Evolutionary conservation across 2,329 filamentous ascomycete species (phyloP).

Genomic region (Cordyceps tenuipes): DNA sequence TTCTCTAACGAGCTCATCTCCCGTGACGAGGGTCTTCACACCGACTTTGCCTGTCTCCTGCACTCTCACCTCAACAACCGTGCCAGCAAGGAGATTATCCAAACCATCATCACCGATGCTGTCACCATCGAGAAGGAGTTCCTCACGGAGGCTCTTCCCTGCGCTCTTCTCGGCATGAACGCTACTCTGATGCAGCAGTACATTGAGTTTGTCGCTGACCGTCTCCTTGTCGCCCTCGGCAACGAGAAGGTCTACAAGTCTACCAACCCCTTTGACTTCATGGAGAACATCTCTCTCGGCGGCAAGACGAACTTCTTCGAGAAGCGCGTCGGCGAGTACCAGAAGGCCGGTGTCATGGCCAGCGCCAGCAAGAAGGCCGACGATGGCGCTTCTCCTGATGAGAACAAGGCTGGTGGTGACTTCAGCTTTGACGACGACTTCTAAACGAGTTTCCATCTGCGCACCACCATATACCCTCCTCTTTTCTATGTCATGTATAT

Average conservation of each 20-base stretch:
- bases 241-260: constrained; percentile 91
- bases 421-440: constrained; percentile 97
- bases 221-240: constrained; percentile 83
- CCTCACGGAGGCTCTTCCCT: constrained; percentile 88
- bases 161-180: constrained; percentile 95
- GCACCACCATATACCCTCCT: constrained; percentile 15
- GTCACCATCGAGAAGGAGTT: constrained; percentile 97
- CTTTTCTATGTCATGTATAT: constrained; percentile 13
- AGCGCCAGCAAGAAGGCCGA: constrained; percentile 69
- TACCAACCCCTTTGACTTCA: constrained; percentile 98
- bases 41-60: constrained; percentile 94
- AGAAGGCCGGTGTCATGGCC: constrained; percentile 98
- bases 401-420: constrained; percentile 60
- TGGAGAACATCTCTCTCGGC: constrained; percentile 98
- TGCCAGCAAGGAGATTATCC: constrained; percentile 70
- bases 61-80: constrained; percentile 97
- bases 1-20: constrained; percentile 99
- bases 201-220: constrained; percentile 98
- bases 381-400: constrained; percentile 34
- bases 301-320: constrained; percentile 99
- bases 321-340: constrained; percentile 99
- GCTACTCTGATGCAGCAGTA: constrained; percentile 96
- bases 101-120: constrained; percentile 88
- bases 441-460: constrained; percentile 40
- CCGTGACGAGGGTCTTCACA: constrained; percentile 98